Base-by-base conservation (phyloP, 208 protist genomes). In the Acanthamoeba sp. region DNA sequence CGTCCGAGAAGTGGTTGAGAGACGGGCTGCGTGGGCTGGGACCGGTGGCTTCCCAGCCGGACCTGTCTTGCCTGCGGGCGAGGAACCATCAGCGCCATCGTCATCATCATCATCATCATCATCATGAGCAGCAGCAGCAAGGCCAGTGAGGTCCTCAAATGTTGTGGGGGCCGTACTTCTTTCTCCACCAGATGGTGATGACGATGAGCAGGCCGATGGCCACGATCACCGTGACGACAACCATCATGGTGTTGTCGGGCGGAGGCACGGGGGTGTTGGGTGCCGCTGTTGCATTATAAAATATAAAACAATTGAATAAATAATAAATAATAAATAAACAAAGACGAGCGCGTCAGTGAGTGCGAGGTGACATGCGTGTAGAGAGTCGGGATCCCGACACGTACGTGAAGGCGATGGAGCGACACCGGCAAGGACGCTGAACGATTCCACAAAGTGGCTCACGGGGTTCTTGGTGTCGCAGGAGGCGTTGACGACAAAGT, bases 171-270 rank as follows among this genome's bases (percentile, higher is more conserved):
- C n/a, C 76, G 27, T 22, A 85, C 76, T 32, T 55, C 6, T 29
- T 50, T 57, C 76, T 85, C 76, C 76, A 85, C 76, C 76, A 85
- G 42, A 85, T 85, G 76, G 20, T 29, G n/a, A 85, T 85, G 42
- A 85, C 76, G 45, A 85, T 85, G 20, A 85, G 76, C 40, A 85
- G 76, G 22, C 76, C 76, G 5, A 85, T 1, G 12, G 76, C 76
- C 38, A 85, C 42, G 45, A 85, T 57, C 40, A 85, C 76, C n/a
- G 76, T 85, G 5, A 85, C 76, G 20, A 85, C 40, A 2, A 85
- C 36, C 14, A 85, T 38, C 76, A 85, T 85, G 38, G 42, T 85
- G 76, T 85, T 85, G 45, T 85, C 76, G 20, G 36, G 42, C 18
- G 76, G 24, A 9, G 34, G 32, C 62, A 16, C 62, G n/a, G 14